A percentile compares a stretch with the other conserved stretches of the same genome.
These are phyloP conservation scores for Eucalyptus caleyi DNA, from an alignment of 345 rosid genomes.

Conservation along the genomic window DNA sequence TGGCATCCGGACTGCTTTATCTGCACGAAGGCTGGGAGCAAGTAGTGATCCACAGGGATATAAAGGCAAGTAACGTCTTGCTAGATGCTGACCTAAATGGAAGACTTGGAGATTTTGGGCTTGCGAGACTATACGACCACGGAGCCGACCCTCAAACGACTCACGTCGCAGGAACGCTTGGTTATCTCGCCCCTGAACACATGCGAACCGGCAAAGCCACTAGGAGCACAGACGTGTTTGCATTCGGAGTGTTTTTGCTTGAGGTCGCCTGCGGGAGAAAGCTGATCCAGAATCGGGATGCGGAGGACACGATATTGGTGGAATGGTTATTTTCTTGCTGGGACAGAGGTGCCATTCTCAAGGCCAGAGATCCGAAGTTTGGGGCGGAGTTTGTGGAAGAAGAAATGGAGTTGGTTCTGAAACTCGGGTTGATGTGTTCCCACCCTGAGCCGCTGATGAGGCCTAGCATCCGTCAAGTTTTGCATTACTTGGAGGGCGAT, in stretches of 20 bases:
- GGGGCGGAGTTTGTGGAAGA: neutral
- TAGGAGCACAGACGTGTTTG: conserved; percentile 21
- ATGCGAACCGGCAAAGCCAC: conserved; percentile 22
- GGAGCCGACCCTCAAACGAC: conserved; percentile 27
- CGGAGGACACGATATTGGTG: conserved; percentile 9
- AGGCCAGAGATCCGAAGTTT: conserved; percentile 21
- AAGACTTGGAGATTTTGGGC: conserved; percentile 42
- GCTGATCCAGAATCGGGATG: conserved; percentile 2
- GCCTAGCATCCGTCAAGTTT: conserved; percentile 20
- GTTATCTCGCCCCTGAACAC: conserved; percentile 43
- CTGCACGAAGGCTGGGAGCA: conserved; percentile 39
- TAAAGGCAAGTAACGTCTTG: conserved; percentile 36
- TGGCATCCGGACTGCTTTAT: conserved; percentile 29
- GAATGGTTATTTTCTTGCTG: conserved; percentile 24
- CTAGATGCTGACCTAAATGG: conserved; percentile 23
- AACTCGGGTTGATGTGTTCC: conserved; percentile 27
- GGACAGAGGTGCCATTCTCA: conserved; percentile 13
- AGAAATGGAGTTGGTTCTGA: conserved; percentile 35
- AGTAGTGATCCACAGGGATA: conserved; percentile 35
- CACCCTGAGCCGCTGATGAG: conserved; percentile 7
- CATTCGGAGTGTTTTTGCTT: conserved; percentile 34
- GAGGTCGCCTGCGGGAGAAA: conserved; percentile 44
- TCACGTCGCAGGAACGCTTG: conserved; percentile 23
- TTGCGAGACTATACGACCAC: conserved; percentile 26
- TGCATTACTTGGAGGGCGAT: neutral